A percentile compares a stretch with the other conserved stretches of the same genome.
Conservation (phyloP, 2,329 filamentous ascomycete genomes). For the Fusarium sp. region DNA sequence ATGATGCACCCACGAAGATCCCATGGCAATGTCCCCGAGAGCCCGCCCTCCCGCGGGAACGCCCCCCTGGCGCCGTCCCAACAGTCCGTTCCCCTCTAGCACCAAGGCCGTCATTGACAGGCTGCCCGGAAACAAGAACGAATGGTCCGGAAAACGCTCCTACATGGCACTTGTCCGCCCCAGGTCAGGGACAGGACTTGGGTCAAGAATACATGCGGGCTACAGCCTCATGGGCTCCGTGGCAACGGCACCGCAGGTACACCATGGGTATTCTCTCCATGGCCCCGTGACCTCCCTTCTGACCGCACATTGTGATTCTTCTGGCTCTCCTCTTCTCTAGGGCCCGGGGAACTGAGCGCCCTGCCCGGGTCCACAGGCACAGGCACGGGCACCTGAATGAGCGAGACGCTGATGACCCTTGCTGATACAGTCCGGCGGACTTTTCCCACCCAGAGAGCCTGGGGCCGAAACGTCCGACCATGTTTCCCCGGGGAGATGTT, state of each 20-base stretch:
- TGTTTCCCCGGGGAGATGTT: slow-evolving; percentile 21
- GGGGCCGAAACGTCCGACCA: slow-evolving; percentile 12
- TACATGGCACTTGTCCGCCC: slow-evolving; percentile 21
- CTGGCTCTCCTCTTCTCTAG: slow-evolving; percentile 14
- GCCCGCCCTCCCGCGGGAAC: slow-evolving; percentile 15
- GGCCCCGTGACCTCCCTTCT: slow-evolving; percentile 33
- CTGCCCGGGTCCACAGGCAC: slow-evolving; percentile 27
- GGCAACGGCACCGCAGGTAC: slow-evolving; percentile 18
- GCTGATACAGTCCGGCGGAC: slow-evolving; percentile 7
- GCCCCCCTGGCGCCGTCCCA: slow-evolving; percentile 26
- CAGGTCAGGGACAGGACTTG: slow-evolving; percentile 23
- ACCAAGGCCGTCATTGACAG: slow-evolving; percentile 30
- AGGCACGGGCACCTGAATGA: slow-evolving; percentile 18
- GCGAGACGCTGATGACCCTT: slow-evolving; percentile 17
- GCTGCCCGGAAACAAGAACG: slow-evolving; percentile 36
- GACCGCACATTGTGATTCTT: slow-evolving; percentile 40
- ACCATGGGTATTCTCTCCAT: slow-evolving; percentile 27
- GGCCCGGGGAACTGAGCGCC: slow-evolving; percentile 27
- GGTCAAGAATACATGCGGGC: slow-evolving; percentile 20
- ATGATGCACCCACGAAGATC: neutral
- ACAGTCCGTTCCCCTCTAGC: slow-evolving; percentile 21
- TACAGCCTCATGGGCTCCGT: slow-evolving; percentile 28
- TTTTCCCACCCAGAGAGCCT: slow-evolving; percentile 11
- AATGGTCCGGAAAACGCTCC: slow-evolving; percentile 32
- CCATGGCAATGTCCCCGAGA: slow-evolving; percentile 18